Conservation (phyloP, 345 rosid species). For the Citrus glauca region DNA sequence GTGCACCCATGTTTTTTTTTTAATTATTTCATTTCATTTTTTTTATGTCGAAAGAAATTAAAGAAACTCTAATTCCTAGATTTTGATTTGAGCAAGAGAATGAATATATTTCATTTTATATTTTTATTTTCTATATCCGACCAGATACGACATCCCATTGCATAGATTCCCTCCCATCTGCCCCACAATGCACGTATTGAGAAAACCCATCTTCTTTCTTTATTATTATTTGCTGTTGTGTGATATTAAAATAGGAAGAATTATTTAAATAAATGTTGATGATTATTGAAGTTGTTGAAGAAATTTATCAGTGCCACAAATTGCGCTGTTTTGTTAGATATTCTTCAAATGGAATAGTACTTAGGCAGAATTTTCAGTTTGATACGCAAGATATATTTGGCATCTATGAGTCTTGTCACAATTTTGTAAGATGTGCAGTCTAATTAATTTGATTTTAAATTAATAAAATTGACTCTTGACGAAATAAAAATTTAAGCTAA, state of each 20-base stretch:
- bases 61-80: constrained; percentile 18
- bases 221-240: background rate
- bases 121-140: constrained; percentile 14
- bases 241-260: background rate
- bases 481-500: too few relatives aligned
- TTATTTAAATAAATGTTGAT: background rate
- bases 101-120: background rate
- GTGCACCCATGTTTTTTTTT: background rate
- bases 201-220: constrained; percentile 11
- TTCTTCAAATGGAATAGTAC: background rate
- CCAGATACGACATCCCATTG: constrained; percentile 27
- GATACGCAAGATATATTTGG: background rate
- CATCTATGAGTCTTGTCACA: too few relatives aligned
- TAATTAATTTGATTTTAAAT: too few relatives aligned
- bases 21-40: background rate
- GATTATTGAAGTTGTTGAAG: background rate
- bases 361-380: background rate
- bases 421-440: background rate
- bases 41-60: background rate
- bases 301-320: background rate
- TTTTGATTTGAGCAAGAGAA: constrained; percentile 1
- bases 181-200: background rate
- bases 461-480: too few relatives aligned
- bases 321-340: constrained; percentile 5
- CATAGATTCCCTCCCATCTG: constrained; percentile 17